Evolutionary conservation across 768 basidiomycete species (phyloP).

Genomic region (Lactarius quietus): DNA sequence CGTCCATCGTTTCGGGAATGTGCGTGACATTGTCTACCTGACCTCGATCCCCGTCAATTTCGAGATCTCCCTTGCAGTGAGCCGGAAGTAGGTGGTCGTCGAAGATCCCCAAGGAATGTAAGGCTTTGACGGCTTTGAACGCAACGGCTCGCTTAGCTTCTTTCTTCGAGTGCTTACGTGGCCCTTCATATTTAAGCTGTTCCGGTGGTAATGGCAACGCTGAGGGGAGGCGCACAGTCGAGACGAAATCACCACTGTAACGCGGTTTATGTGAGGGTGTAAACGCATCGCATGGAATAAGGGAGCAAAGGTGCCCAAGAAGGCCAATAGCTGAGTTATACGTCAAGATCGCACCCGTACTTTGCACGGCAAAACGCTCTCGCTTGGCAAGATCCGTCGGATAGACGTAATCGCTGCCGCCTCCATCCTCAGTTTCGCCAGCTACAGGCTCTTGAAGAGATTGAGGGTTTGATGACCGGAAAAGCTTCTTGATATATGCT

Average conservation of each 20-base stretch:
- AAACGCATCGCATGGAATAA: constrained; percentile 70
- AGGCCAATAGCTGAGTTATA: constrained; percentile 72
- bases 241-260: constrained; percentile 57
- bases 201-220: constrained; percentile 56
- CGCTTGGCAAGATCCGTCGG: constrained; percentile 57
- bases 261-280: constrained; percentile 57
- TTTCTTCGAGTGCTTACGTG: constrained; percentile 60
- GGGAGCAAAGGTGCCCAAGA: constrained; percentile 70
- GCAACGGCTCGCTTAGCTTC: constrained; percentile 83
- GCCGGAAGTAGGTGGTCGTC: constrained; percentile 79
- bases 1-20: constrained; percentile 54
- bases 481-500: constrained; percentile 57
- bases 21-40: constrained; percentile 41
- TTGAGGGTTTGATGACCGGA: constrained; percentile 46
- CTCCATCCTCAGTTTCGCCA: constrained; percentile 37
- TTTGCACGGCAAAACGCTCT: constrained; percentile 69
- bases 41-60: constrained; percentile 53
- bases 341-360: constrained; percentile 74
- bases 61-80: constrained; percentile 47
- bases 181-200: constrained; percentile 57
- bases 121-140: constrained; percentile 67
- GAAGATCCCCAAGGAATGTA: constrained; percentile 70
- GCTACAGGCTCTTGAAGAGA: constrained; percentile 38
- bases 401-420: constrained; percentile 34
- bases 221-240: constrained; percentile 61